A percentile compares a stretch with the other conserved stretches of the same genome.
Conservation (phyloP, 768 basidiomycete genomes). For the Termitomyces sp. region DNA sequence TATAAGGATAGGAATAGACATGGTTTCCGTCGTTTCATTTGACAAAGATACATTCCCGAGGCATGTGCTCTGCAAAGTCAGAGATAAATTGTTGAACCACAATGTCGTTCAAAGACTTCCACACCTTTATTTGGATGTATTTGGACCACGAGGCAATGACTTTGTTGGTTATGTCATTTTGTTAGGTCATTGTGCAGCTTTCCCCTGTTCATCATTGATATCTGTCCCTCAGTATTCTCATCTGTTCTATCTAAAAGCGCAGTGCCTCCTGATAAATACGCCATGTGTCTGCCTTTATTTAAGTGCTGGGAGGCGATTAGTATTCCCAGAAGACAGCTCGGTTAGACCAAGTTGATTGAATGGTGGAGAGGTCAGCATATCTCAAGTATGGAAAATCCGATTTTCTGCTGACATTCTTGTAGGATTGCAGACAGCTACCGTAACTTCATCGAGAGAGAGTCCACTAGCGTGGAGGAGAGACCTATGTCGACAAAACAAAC, state of each 20-base stretch:
- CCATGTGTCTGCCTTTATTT: not conserved
- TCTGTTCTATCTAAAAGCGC: not conserved
- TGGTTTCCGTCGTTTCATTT: slow-evolving; percentile 7
- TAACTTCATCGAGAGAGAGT: not conserved
- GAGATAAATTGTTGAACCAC: not conserved
- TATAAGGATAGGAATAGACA: not conserved
- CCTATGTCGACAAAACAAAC: not conserved
- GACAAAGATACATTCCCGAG: slow-evolving; percentile 8
- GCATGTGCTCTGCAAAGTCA: slow-evolving; percentile 1
- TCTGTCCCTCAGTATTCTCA: not conserved
- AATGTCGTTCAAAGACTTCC: not conserved
- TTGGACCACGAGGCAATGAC: slow-evolving; percentile 1
- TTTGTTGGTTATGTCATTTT: not conserved
- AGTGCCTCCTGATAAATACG: not conserved
- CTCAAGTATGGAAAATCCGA: not conserved
- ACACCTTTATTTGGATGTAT: slow-evolving; percentile 2
- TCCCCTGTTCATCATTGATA: not conserved
- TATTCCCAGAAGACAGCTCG: not conserved
- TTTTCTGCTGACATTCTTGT: not conserved
- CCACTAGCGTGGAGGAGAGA: not conserved
- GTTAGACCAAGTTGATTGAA: not conserved
- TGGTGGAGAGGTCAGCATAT: not conserved
- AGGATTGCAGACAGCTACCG: not conserved
- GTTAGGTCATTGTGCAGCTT: too few relatives aligned
- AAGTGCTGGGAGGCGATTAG: not conserved